Base-by-base conservation (phyloP, 2,329 filamentous ascomycete genomes). In the Zymoseptoria brevis region DNA sequence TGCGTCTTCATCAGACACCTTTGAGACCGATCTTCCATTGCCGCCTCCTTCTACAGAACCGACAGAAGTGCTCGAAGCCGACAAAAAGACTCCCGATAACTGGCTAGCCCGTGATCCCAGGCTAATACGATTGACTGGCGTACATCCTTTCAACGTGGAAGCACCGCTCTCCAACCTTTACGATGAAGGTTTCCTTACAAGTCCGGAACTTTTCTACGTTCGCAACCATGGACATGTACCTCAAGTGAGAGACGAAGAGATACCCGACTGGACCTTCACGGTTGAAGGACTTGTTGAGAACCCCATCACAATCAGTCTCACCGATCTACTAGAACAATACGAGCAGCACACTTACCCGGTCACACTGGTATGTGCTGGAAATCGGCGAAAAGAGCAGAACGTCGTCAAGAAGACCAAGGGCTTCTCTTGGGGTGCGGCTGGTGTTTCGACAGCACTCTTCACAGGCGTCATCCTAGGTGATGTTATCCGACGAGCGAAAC, bases 331-430 rank as follows among this genome's bases (percentile, higher is more conserved):
- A 30, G 76, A 80, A 41, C 81, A 88, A 8, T 95, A 88, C 67
- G 85, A 92, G 57, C 89, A 95, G 71, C 82, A 90, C 24, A 96
- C 91, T 2, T 89, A 88, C 59, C 92, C 92, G 0, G 81, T 96
- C 60, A 96, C 92, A 0, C 81, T 96, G 1, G 91, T 96, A 21
- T 96, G 92, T 72, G 92, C 92, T 3, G 92, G 92, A 1, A 96
- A 96, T 73, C 82, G 92, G 60, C 83, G 92, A 30, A 96, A 96
- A 75, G 92, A 96, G 74, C 92, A 96, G 71, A 96, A 96, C 66
- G 80, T 90, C 55, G 89, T 96, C 2, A 82, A 90, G 16, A 96
- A 96, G 73, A 90, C 89, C 1, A 95, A 96, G 68, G 92, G 92
- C 0, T 96, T 96, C 75, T 96, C 90, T 1, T 96, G 92, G 92